Base-by-base conservation (phyloP, 768 basidiomycete genomes). In the Sporobolomyces pararoseus region DNA sequence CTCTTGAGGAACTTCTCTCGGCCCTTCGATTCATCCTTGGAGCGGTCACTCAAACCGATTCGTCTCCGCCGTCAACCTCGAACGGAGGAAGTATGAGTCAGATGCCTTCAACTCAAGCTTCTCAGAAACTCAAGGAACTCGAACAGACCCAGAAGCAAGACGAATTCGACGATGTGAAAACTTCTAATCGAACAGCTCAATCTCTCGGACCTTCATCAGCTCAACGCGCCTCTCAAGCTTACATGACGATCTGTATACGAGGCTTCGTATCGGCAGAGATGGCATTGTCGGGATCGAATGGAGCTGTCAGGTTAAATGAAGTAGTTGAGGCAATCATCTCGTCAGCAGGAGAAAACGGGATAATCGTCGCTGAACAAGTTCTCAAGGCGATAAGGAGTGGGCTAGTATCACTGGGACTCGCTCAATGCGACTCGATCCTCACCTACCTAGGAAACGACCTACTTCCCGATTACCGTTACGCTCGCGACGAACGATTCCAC, bases 351-450 rank as follows among this genome's bases (percentile, higher is more conserved):
- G 83, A 85, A 39, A 84, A 84, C 0, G 54, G 67, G 7, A 86
- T 92, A 71, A 76, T 88, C 16, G 73, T 85, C 25, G 78, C 89
- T 14, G 86, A 84, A 7, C 80, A 85, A 2, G 82, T 87, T 54
- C 81, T 89, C 31, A 77, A 80, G 19, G 84, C 85, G 60, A 81
- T 89, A 23, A 82, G 82, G n/a, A 82, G 81, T 44, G 82, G 85
- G 64, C 81, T 83, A 16, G 80, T 92, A 27, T 82, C 82, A 50
- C 77, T 93, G 61, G 83, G 80, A 39, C 64, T 78, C 27, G 81
- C 83, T 39, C 82, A 84, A 39, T 78, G 90, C 25, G 82, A 85
- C 49, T 76, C 76, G 34, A 80, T 91, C 37, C 77, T 91, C 23
- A 81, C 83, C 4, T 80, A 83, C 65, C 76, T 92, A 27, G 85